Percentiles rank a stretch among this genome's conserved stretches.
Conservation (phyloP, 2,329 filamentous ascomycete genomes). For the Sclerotinia spermophila region DNA sequence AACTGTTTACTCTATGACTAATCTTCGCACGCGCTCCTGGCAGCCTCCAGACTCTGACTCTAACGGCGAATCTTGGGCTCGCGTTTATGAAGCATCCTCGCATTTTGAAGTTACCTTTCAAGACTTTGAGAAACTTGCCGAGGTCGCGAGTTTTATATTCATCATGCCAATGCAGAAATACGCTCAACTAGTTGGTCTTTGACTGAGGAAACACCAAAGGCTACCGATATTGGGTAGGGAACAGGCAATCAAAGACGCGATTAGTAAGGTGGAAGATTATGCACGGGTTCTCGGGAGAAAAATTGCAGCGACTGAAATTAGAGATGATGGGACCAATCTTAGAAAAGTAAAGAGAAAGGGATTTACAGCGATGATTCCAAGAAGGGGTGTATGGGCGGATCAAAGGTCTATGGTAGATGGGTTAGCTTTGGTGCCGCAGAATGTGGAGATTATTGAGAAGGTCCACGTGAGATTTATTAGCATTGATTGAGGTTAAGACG, state of each 20-base stretch:
- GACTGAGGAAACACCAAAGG: neutral
- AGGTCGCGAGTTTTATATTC: neutral
- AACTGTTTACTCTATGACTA: neutral
- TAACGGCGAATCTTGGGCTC: neutral
- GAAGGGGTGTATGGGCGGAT: neutral
- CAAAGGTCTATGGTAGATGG: neutral
- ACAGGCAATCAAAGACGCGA: neutral
- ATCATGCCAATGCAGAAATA: conserved; percentile 1
- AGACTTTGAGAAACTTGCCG: neutral
- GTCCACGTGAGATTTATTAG: conserved; percentile 1
- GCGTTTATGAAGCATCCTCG: neutral
- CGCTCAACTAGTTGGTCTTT: neutral
- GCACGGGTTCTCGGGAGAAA: neutral
- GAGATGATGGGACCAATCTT: neutral
- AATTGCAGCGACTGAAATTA: neutral
- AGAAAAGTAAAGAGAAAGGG: neutral
- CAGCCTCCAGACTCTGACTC: neutral
- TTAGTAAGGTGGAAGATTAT: neutral
- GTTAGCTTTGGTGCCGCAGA: neutral
- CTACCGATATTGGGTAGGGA: neutral
- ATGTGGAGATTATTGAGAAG: neutral
- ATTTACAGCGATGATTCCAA: neutral
- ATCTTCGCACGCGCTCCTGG: neutral
- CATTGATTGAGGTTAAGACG: neutral
- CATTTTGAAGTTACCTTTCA: neutral